Conservation (phyloP, 305 asterid genomes). For the Fraxinus albicans region DNA sequence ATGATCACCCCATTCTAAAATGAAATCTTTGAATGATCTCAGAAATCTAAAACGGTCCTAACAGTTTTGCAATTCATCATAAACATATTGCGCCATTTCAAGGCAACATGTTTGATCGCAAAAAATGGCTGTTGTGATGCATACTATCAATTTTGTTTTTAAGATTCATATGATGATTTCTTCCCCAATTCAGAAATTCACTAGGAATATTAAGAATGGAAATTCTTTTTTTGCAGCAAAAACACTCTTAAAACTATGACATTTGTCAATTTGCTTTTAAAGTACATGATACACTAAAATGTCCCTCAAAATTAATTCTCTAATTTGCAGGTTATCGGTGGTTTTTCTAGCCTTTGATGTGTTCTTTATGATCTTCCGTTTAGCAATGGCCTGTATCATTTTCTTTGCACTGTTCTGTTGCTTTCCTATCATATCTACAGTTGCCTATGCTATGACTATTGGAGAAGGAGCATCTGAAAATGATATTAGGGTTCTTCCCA, state of each 20-base stretch:
- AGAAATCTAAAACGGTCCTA: background rate
- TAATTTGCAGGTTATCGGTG: slow-evolving; percentile 69
- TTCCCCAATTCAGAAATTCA: background rate
- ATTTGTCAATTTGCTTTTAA: background rate
- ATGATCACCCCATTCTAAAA: background rate
- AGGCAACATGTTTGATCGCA: background rate
- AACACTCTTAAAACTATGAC: background rate
- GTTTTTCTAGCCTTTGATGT: slow-evolving; percentile 74
- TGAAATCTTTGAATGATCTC: background rate
- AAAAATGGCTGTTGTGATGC: background rate
- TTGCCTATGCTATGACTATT: slow-evolving; percentile 73
- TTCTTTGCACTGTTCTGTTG: slow-evolving; percentile 61
- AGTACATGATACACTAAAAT: background rate
- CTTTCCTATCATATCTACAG: slow-evolving; percentile 66
- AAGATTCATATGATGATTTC: background rate
- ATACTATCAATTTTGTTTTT: background rate
- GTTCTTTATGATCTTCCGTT: slow-evolving; percentile 77
- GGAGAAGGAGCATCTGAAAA: slow-evolving; percentile 76
- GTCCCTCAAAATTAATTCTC: slow-evolving; percentile 3
- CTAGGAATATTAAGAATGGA: background rate
- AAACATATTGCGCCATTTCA: background rate
- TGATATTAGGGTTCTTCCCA: slow-evolving; percentile 72
- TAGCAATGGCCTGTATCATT: slow-evolving; percentile 60
- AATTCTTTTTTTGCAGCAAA: background rate
- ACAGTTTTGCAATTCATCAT: background rate